A percentile compares a stretch with the other conserved stretches of the same genome.
Evolutionary conservation across 1,284 basidiomycete genomes (phyloP).

Genomic region (Fistulina hepatica): DNA sequence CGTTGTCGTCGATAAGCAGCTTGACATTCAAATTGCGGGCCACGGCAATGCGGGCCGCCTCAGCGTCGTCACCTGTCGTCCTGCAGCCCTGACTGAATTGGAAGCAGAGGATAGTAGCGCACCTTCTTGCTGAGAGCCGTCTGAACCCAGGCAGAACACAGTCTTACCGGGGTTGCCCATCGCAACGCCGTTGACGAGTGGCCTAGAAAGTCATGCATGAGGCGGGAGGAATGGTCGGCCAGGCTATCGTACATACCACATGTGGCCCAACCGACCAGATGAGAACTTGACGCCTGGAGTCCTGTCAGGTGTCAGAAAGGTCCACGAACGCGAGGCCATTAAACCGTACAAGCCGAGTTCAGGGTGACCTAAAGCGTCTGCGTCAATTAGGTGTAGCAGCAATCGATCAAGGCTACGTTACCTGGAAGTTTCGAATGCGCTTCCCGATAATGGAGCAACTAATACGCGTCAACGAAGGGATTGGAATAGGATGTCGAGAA

Average conservation of each 20-base stretch:
- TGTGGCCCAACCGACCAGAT: conserved; percentile 74
- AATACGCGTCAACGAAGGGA: too few species aligned
- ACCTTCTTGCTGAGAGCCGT: conserved; percentile 84
- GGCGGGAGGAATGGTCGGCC: neutral
- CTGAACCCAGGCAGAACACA: conserved; percentile 74
- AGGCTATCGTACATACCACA: conserved; percentile 40
- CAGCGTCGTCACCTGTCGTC: conserved; percentile 81
- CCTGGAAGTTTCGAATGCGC: conserved; percentile 77
- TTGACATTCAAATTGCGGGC: conserved; percentile 75
- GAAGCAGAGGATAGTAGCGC: too few species aligned
- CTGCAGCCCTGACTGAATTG: too few species aligned
- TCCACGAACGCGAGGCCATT: neutral
- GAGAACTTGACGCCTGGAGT: conserved; percentile 84
- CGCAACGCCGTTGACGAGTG: conserved; percentile 71
- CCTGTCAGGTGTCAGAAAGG: neutral
- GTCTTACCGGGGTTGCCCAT: conserved; percentile 67
- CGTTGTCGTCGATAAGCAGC: conserved; percentile 78
- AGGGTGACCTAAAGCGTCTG: too few species aligned
- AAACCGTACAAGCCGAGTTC: conserved; percentile 66
- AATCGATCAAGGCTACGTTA: too few species aligned
- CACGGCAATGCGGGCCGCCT: conserved; percentile 76
- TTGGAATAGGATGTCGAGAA: too few species aligned
- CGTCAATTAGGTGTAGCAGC: too few species aligned
- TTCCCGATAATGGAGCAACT: conserved; percentile 71
- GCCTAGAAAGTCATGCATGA: conserved; percentile 25